Evolutionary conservation across 108 stramenopile species (phyloP), one percentile per base, ranked within the genome.

Genomic region (Skeletonema menzelii): DNA sequence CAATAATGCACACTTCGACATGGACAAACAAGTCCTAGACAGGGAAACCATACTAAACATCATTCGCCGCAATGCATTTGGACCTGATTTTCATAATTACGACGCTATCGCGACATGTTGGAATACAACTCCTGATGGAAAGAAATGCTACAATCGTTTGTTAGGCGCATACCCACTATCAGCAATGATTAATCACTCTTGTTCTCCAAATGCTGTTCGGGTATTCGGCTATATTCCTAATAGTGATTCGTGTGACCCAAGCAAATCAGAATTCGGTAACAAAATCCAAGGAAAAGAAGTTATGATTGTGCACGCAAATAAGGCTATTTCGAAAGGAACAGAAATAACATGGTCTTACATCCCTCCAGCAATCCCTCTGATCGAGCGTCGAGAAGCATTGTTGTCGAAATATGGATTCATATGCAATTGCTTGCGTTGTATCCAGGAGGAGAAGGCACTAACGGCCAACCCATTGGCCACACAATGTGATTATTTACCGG

Each of bases 131-230:
- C 44, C 64, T 17, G 35, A 46, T 42, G 47, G 59, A 32, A 53
- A 63, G 47, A 64, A 17, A 63, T 35, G 24, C 61, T 87, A 77
- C 65, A 64, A 67, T 27, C 86, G 85, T 10, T 70, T 91, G 7
- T 60, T 94, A 65, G 93, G 89, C 0, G 37, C 89, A 7, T 91
- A 87, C 67, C 90, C 93, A n/a, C 77, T 91, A 30, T 87, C 89
- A 17, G 93, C 90, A 62, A 90, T 90, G 85, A 85, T 91, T 46
- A 94, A 94, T 83, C 93, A 94, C 69, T 87, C 89, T 1, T 94
- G 93, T 71, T 34, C 42, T 7, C 72, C 87, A 7, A 94, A 91
- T 76, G 90, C 93, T 15, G 82, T 90, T 11, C 65, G 88, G 20
- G 82, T 88, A 20, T 94, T 86, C 82, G 79, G 79, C 10, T 65